Evolutionary conservation across 78 protist species (phyloP), one percentile per base, ranked within the genome.

Genomic region (Ministeria vibrans): DNA sequence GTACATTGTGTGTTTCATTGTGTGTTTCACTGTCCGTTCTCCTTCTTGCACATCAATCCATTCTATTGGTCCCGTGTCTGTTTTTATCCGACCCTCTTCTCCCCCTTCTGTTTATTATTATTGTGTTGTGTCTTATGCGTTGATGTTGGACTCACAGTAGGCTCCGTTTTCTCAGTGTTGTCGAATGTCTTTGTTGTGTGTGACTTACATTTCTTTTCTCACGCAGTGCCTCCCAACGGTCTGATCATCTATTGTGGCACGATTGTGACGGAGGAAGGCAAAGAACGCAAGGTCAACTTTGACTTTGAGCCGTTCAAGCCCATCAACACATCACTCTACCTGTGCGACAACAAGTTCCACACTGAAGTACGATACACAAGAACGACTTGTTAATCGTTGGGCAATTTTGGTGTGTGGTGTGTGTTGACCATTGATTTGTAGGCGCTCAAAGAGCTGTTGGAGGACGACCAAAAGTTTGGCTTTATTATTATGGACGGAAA

Each of bases 261-360:
- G n/a, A 87, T 98, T 41, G 11, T 94, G 46, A 96, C 98, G 0
- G 97, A 90, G 3, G 98, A 96, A 13, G 94, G 93, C 80, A 98
- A 97, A 88, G 99, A 96, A 79, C 90, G 83, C 77, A 91, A 92
- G 94, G 94, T 96, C 20, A 91, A 91, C 51, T 90, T 96, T n/a
- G 98, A 94, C 76, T 88, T 97, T 51, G 99, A 97, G 92, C 99
- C 99, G 23, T 96, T 96, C 92, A 90, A 91, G 84, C 98, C 99
- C 45, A 92, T 98, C 92, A 95, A 94, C 83, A 95, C 98, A 0
- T 95, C 98, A 25, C 83, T 96, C 43, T 98, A 98, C 89, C 82
- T 97, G 32, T 80, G 99, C 86, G 99, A 97, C 88, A 97, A 95
- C 94, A 92, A 92, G 83, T 96, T 98, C 90, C 99, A 96, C 88